These are phyloP conservation scores for Aureobasidium namibiae DNA, from an alignment of 2,329 filamentous ascomycete species.

Conservation along the genomic window DNA sequence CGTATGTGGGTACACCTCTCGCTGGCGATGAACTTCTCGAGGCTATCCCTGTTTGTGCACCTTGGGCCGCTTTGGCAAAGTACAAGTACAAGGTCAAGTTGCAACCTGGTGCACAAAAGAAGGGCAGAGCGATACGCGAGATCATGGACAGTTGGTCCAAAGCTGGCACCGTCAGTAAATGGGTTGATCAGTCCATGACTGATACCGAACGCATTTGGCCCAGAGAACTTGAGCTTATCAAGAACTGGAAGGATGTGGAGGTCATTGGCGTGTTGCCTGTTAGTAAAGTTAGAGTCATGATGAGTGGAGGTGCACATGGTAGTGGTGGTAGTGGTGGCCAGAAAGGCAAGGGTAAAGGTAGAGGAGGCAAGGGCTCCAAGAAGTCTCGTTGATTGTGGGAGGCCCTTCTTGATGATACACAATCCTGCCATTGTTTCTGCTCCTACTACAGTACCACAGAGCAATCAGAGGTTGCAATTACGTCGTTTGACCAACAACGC, in stretches of 20 bases:
- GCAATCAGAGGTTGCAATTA: too few species aligned
- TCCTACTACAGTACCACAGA: too few species aligned
- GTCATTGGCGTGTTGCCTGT: conserved; percentile 74
- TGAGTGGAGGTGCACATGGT: conserved; percentile 47
- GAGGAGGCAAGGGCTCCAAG: conserved; percentile 23
- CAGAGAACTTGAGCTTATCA: conserved; percentile 75
- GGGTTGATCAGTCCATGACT: conserved; percentile 37
- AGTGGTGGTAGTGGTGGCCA: conserved; percentile 28
- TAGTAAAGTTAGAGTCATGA: conserved; percentile 70
- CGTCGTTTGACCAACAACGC: too few species aligned
- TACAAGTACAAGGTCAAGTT: conserved; percentile 95
- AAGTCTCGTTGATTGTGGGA: conserved; percentile 14
- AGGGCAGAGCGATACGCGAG: conserved; percentile 89
- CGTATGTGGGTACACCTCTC: conserved; percentile 67
- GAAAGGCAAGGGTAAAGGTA: conserved; percentile 31
- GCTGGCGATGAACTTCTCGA: conserved; percentile 74
- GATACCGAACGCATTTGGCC: conserved; percentile 72
- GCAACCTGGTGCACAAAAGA: conserved; percentile 83
- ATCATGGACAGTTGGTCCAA: conserved; percentile 73
- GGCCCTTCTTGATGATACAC: background rate
- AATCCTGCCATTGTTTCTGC: too few species aligned
- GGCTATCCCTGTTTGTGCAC: conserved; percentile 54
- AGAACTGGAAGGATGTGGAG: conserved; percentile 72
- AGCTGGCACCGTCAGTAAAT: conserved; percentile 46
- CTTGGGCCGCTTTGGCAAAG: conserved; percentile 54